Conservation (phyloP, 768 basidiomycete species). For the Trametes coccinea region DNA sequence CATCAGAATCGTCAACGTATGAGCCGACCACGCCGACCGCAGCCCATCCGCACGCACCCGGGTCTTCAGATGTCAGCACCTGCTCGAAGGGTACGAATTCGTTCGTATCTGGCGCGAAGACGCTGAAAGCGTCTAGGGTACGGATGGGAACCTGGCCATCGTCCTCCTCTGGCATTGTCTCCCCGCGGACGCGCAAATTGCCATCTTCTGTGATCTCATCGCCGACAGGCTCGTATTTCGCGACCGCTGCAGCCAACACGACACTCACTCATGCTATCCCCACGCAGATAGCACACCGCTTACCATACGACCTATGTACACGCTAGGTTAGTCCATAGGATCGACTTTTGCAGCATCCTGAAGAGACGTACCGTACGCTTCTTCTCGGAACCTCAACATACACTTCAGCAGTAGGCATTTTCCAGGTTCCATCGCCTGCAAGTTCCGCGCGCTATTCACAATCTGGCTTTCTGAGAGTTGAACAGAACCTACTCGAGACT, state of each 20-base stretch:
- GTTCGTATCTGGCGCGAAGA: conserved; percentile 45
- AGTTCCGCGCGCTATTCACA: background rate
- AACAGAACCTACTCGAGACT: background rate
- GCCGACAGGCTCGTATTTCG: conserved; percentile 18
- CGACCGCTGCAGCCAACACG: background rate
- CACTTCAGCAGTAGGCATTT: background rate
- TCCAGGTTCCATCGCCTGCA: background rate
- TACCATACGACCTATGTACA: background rate
- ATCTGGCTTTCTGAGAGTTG: background rate
- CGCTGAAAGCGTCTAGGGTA: conserved; percentile 50
- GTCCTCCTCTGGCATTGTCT: conserved; percentile 34
- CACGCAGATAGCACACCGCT: background rate
- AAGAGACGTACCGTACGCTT: background rate
- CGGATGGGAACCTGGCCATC: conserved; percentile 51
- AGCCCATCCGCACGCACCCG: conserved; percentile 27
- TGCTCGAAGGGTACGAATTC: conserved; percentile 43
- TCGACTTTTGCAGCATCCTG: no score
- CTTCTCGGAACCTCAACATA: conserved; percentile 8
- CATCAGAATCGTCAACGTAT: conserved; percentile 38
- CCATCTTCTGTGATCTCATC: conserved; percentile 25
- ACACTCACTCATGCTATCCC: background rate
- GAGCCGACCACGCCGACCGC: conserved; percentile 33
- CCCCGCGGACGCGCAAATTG: conserved; percentile 45
- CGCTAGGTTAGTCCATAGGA: no score
- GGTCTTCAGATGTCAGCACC: conserved; percentile 29